Base-by-base conservation (phyloP, 805 yeast genomes). In the Lipomyces sp. region DNA sequence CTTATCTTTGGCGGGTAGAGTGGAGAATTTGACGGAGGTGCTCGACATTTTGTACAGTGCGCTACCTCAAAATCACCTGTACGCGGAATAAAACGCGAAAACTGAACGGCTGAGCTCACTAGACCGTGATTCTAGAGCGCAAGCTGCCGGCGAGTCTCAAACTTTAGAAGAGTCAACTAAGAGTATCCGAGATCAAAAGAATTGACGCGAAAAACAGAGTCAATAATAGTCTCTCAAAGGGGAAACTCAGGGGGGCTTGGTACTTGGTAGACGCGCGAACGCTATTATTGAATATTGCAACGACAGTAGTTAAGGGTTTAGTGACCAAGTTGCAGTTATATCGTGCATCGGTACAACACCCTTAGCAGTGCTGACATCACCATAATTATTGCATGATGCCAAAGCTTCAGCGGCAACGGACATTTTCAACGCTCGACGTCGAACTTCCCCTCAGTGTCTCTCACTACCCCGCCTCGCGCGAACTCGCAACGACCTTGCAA, bases 1-100 rank as follows among this genome's bases (percentile, higher is more conserved):
- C 48, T 68, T 68, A 55, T 68, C 71, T 58, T 57, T 55, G 2
- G 24, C 30, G 33, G 71, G 66, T 48, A 68, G 56, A 8, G 67
- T 50, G 37, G 71, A 59, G 54, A 66, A 66, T 57, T 64, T 64
- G 45, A 54, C n/a, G 11, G 59, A 42, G 37, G 56, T 50, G 15
- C 57, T 11, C 2, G 67, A 2, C 67, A 55, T 61, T 51, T 42
- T 42, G 18, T 24, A 15, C 48, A 42, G 8, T 15, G 48, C n/a
- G 48, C 8, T n/a, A 42, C 48, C 48, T 3, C 48, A 42, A 42
- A 42, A 10, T 42, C 48, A 5, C 24, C 48, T 42, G n/a, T 15
- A 15, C 24, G 48, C 18, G 48, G 48, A n/a, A 37, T 42, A 10
- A 8, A 42, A 15, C 18, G 48, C 18, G 48, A 42, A 42, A 15